Evolutionary conservation across 257 asterid genomes (phyloP), one percentile per base, ranked within the genome.

Genomic region (Plantago ovata): DNA sequence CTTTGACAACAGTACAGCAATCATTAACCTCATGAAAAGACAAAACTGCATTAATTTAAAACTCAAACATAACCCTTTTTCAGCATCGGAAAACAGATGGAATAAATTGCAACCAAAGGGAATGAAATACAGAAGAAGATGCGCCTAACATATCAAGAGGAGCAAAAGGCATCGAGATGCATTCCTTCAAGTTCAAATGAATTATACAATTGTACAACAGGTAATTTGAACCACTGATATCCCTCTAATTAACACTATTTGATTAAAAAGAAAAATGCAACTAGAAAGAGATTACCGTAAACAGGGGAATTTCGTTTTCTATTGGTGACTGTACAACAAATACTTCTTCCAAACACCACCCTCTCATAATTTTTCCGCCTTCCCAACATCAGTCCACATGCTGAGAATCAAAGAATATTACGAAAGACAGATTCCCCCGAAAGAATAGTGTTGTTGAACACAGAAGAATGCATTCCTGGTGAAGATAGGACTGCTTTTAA

Each of bases 141-240:
- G 48, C 18, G 2, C 48, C 4, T 3, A 13, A 10, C 18, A 43
- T 13, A 13, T 7, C 9, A 16, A 45, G 51, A 45, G 20, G 3
- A 14, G 50, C 50, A 44, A 44, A 44, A 19, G 20, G 10, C 14
- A 44, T 44, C 50, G 19, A 44, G 50, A 44, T 44, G 50, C 50
- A 46, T 46, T 13, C 54, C 33, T 48, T 48, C 54, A 20, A 14
- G 20, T 0, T 46, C 23, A 16, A 48, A 48, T 20, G 32, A 7
- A 48, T 28, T 28, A 28, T 19, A 48, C 54, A 18, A 47, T 19
- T 49, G 14, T 49, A 49, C 55, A 49, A 49, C 55, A 49, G 55
- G n/a, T 49, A 32, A 49, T 49, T 2, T 48, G n/a, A 48, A 24
- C 13, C 53, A 47, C 53, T 47, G 22, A 1, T 7, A 10, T 24